phyloP scores from a whole-genome alignment of 176 grass and related monocot genomes.

The Neostapfia colusana region DNA sequence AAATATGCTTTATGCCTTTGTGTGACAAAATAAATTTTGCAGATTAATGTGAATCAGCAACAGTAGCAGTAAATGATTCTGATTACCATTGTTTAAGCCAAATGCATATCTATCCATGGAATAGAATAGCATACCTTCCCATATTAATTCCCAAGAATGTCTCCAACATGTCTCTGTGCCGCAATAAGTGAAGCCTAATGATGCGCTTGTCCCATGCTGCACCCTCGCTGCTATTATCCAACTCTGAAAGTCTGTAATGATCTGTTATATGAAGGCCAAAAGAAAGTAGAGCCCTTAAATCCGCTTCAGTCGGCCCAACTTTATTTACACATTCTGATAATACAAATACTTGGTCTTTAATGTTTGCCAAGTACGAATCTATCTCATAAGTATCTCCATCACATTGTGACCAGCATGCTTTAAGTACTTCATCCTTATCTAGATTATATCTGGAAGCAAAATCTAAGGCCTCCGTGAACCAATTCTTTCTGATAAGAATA shows the following conservation, averaged over 20 bases:
- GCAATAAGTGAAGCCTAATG: slow-evolving; percentile 71
- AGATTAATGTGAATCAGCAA: slow-evolving; percentile 14
- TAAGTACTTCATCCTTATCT: slow-evolving; percentile 89
- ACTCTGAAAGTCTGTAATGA: slow-evolving; percentile 62
- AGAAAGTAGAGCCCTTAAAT: slow-evolving; percentile 77
- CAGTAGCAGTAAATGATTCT: slow-evolving; percentile 28
- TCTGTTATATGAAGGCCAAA: slow-evolving; percentile 76
- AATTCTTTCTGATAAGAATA: slow-evolving; percentile 59
- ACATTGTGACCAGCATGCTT: slow-evolving; percentile 75
- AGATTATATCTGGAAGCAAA: slow-evolving; percentile 65
- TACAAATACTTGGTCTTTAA: slow-evolving; percentile 80
- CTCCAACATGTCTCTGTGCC: slow-evolving; percentile 78
- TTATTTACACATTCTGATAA: slow-evolving; percentile 89
- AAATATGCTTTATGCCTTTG: slow-evolving; percentile 7
- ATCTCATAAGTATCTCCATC: slow-evolving; percentile 60
- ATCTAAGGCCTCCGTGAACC: slow-evolving; percentile 65
- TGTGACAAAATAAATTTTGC: slow-evolving; percentile 14
- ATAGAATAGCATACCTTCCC: slow-evolving; percentile 67
- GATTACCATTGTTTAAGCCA: neutral
- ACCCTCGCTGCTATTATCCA: slow-evolving; percentile 42
- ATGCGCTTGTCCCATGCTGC: slow-evolving; percentile 65
- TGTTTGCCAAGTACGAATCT: slow-evolving; percentile 63
- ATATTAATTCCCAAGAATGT: slow-evolving; percentile 97
- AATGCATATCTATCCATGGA: slow-evolving; percentile 33
- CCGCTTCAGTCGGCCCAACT: slow-evolving; percentile 70